Percentiles rank a stretch among this genome's conserved stretches.
These are phyloP conservation scores for Komagataella populi DNA, from an alignment of 805 yeast species.

Conservation along the genomic window DNA sequence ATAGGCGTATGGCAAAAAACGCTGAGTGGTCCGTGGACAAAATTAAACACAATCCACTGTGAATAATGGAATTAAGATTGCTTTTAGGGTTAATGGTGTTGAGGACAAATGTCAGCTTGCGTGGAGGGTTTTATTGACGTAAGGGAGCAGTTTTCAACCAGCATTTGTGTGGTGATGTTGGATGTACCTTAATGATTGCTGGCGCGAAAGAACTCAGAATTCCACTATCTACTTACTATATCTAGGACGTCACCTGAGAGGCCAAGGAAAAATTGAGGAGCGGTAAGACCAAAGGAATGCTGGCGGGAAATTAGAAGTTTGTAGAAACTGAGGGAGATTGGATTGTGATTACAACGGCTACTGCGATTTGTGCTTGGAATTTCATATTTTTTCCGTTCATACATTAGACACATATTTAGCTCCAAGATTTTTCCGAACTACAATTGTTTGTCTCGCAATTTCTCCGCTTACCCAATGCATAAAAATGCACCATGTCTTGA, in stretches of 20 bases:
- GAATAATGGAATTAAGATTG: not conserved
- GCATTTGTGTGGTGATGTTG: not conserved
- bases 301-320: not conserved
- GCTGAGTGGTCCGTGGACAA: not conserved
- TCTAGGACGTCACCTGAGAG: too few relatives aligned
- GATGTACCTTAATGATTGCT: not conserved
- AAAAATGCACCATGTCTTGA: not conserved
- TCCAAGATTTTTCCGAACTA: not conserved
- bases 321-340: not conserved
- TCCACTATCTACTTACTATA: not conserved
- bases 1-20: not conserved
- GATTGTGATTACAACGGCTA: constrained; percentile 1
- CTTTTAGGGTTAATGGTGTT: not conserved
- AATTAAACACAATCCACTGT: not conserved
- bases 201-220: not conserved
- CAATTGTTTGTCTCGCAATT: not conserved
- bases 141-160: not conserved
- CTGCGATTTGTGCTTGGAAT: constrained; percentile 3
- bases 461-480: not conserved
- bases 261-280: too few relatives aligned
- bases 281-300: too few relatives aligned
- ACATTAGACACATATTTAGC: not conserved
- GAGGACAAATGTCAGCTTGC: not conserved
- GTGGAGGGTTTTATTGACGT: not conserved
- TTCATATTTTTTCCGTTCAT: not conserved